Evolutionary conservation across 2,329 filamentous ascomycete species (phyloP), one percentile per base, ranked within the genome.

Genomic region (Colletotrichum godetiae): DNA sequence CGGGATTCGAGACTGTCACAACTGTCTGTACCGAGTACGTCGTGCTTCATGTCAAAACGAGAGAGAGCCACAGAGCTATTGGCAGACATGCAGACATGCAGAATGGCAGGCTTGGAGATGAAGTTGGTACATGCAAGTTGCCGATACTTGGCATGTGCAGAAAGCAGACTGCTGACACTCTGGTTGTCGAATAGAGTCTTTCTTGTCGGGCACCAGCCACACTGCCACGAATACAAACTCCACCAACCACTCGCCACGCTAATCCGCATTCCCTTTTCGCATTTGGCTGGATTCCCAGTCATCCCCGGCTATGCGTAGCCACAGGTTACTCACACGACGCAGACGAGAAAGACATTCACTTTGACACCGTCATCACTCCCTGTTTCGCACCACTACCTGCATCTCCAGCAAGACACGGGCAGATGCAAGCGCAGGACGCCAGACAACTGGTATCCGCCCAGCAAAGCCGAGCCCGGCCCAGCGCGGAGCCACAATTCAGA

Each of bases 221-320:
- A 65, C 42, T 59, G 55, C 67, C 70, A 70, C 60, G 67, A 70
- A 70, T 65, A 68, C 60, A n/a, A 53, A 19, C 42, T 22, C 42
- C 42, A 49, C 42, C 59, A 27, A 63, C 58, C 29, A 22, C 7
- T 27, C 55, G 55, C 24, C 15, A 57, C 58, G 37, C 57, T 58
- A 33, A 59, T 19, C 69, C 31, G 27, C 31, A 63, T 15, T 64
- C 27, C 52, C 27, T 29, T 13, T 29, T 63, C 11, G 60, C 58
- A 31, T 19, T 52, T 49, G 42, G 19, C 31, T 52, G 49, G 22
- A 22, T 33, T 33, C 24, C 52, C 55, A 29, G 52, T 53, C 35
- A 29, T 24, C 35, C 35, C 67, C 61, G 64, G 53, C n/a, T 33
- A 49, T 22, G 42, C 31, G n/a, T 10, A 49, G 42, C 11, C 19